phyloP scores from a whole-genome alignment of 768 basidiomycete genomes.

The Antrodiella citrinella region DNA sequence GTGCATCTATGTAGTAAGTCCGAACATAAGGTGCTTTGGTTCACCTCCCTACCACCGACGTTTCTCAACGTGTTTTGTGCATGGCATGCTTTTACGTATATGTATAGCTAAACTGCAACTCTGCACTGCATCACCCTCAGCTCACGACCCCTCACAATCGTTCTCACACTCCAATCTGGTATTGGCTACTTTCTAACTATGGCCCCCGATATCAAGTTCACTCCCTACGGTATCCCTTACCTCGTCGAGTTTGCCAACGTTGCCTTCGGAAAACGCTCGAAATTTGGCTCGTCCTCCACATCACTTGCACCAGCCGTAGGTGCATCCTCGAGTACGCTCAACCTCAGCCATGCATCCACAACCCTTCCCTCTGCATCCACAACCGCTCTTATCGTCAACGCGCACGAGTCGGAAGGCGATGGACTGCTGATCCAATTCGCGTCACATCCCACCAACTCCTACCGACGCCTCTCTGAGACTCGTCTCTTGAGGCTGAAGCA shows the following conservation, averaged over 20 bases:
- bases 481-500: conserved; percentile 24
- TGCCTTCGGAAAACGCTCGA: conserved; percentile 17
- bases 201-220: conserved; percentile 24
- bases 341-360: not conserved
- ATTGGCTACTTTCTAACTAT: conserved; percentile 12
- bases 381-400: not conserved
- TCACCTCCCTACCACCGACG: no score
- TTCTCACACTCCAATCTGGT: conserved; percentile 11
- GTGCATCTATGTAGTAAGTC: no score
- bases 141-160: not conserved
- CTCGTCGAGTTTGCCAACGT: conserved; percentile 28
- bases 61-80: not conserved
- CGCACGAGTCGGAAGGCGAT: conserved; percentile 6
- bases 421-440: conserved; percentile 11
- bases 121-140: not conserved
- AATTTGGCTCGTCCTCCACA: conserved; percentile 6
- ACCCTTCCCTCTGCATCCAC: conserved; percentile 1
- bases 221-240: conserved; percentile 26
- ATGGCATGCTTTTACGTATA: not conserved
- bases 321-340: not conserved
- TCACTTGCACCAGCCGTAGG: conserved; percentile 4
- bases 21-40: no score
- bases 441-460: conserved; percentile 13
- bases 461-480: conserved; percentile 14
- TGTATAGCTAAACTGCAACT: not conserved